A percentile compares a stretch with the other conserved stretches of the same genome.
Conservation (phyloP, 257 asterid species). For the Solanum gandarillasii region DNA sequence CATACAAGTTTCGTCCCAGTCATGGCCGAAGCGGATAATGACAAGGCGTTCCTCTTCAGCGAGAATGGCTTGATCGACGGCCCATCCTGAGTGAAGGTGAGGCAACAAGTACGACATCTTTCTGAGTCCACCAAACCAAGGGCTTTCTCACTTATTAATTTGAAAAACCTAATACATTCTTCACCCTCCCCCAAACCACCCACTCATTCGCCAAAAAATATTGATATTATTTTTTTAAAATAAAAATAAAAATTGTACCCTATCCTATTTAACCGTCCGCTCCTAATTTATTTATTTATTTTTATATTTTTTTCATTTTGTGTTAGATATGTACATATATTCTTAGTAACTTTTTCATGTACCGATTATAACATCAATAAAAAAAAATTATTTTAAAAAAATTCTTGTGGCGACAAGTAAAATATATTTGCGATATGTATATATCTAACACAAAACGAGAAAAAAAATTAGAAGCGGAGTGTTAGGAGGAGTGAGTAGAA, state of each 20-base stretch:
- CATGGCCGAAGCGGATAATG: slow-evolving; percentile 91
- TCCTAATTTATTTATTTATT: no score
- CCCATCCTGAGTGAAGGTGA: slow-evolving; percentile 97
- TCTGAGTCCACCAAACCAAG: neutral
- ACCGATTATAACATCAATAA: neutral
- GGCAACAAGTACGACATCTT: slow-evolving; percentile 85
- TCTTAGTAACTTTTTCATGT: no score
- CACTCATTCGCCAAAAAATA: neutral
- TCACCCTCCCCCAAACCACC: neutral
- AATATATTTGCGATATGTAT: no score
- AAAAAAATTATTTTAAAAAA: no score
- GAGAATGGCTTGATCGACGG: slow-evolving; percentile 87
- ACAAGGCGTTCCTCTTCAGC: slow-evolving; percentile 98
- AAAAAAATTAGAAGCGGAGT: no score
- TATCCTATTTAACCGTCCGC: no score
- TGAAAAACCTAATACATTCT: neutral
- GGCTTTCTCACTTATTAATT: neutral
- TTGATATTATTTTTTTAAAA: no score
- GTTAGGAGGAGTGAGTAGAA: no score
- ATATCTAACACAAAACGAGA: no score
- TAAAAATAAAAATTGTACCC: neutral
- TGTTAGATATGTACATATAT: no score
- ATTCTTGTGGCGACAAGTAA: neutral
- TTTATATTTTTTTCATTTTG: no score
- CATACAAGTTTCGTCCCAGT: slow-evolving; percentile 99